Conservation (phyloP, 805 yeast species). For the Isabelozyma pseudorhagii region DNA sequence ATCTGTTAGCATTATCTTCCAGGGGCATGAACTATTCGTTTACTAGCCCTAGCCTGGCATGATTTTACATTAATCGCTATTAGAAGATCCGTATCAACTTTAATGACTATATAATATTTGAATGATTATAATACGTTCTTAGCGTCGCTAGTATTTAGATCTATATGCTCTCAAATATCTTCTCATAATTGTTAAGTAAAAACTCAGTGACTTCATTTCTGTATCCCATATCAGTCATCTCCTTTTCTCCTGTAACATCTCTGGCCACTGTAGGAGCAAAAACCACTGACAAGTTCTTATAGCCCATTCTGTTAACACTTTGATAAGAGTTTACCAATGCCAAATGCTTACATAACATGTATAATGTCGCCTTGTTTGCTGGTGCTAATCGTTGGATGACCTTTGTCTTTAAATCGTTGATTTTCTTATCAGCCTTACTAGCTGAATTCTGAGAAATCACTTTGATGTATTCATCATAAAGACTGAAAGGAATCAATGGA, state of each 20-base stretch:
- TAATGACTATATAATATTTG: not conserved
- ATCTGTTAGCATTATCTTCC: too few species aligned
- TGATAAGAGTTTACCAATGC: constrained; percentile 52
- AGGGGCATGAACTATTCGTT: too few species aligned
- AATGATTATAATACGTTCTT: too few species aligned
- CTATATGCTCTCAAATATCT: constrained; percentile 24
- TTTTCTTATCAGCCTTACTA: constrained; percentile 21
- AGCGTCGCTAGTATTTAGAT: too few species aligned
- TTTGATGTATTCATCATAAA: constrained; percentile 64
- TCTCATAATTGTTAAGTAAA: constrained; percentile 48
- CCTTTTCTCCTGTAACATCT: constrained; percentile 75
- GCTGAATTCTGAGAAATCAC: constrained; percentile 38
- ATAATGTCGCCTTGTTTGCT: constrained; percentile 62
- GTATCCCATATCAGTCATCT: constrained; percentile 78
- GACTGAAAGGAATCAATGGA: constrained; percentile 71
- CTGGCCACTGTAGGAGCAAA: constrained; percentile 92
- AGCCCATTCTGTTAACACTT: constrained; percentile 71
- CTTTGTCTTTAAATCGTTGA: constrained; percentile 39
- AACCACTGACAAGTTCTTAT: constrained; percentile 80
- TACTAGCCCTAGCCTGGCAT: too few species aligned
- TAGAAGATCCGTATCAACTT: not conserved
- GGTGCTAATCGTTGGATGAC: constrained; percentile 57
- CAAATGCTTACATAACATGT: constrained; percentile 61
- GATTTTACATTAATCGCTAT: not conserved
- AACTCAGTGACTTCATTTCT: constrained; percentile 78